Evolutionary conservation across 108 stramenopile genomes (phyloP).

Genomic region (Cyclotella atomus): DNA sequence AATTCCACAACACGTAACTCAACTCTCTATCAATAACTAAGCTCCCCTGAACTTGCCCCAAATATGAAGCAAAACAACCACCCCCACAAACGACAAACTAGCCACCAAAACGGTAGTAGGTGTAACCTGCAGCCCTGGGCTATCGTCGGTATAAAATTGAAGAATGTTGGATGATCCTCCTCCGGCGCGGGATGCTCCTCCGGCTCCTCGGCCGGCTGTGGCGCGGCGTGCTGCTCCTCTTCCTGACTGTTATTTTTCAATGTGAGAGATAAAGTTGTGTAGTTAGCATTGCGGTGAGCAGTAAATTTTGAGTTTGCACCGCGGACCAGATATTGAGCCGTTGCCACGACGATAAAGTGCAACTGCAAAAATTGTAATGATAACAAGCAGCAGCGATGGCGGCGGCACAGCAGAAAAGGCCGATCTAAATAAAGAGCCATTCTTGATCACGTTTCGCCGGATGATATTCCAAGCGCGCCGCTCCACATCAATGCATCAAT

Average conservation of each 20-base stretch:
- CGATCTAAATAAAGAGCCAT: too few species aligned
- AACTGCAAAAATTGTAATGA: too few species aligned
- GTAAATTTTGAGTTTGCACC: too few species aligned
- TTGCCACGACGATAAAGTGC: too few species aligned
- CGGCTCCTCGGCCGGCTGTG: conserved; percentile 50
- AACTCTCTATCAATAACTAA: background rate
- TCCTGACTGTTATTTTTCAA: conserved; percentile 8
- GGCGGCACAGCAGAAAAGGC: too few species aligned
- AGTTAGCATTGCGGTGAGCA: too few species aligned
- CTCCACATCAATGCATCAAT: too few species aligned
- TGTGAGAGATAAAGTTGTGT: background rate
- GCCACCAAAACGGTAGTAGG: conserved; percentile 92
- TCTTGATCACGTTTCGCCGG: too few species aligned
- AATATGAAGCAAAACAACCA: conserved; percentile 93
- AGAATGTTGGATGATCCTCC: conserved; percentile 88
- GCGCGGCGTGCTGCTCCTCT: conserved; percentile 58
- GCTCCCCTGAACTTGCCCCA: conserved; percentile 87
- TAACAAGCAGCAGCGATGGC: too few species aligned
- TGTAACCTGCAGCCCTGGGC: conserved; percentile 92
- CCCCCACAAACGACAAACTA: conserved; percentile 85
- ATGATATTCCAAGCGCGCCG: too few species aligned
- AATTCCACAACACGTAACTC: too few species aligned
- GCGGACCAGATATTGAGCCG: too few species aligned
- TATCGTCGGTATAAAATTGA: conserved; percentile 94
- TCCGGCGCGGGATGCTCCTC: conserved; percentile 61